Evolutionary conservation across 2,329 filamentous ascomycete genomes (phyloP).

Genomic region (Phialophora chinensis): DNA sequence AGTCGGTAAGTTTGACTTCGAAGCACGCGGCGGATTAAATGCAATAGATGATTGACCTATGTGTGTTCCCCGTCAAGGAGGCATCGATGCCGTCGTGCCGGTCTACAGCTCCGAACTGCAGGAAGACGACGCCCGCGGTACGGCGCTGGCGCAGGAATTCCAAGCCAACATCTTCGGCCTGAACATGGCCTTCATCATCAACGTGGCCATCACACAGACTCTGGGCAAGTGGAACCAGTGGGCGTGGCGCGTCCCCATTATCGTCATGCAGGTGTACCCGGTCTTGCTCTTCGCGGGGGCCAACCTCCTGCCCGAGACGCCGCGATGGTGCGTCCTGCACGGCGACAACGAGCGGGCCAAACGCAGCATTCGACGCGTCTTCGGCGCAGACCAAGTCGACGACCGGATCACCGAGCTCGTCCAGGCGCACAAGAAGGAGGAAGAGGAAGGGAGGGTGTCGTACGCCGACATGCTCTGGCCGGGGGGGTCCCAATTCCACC

Average conservation of each 20-base stretch:
- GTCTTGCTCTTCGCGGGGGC: slow-evolving; percentile 60
- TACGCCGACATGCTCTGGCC: slow-evolving; percentile 66
- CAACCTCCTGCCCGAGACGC: slow-evolving; percentile 61
- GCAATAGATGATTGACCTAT: background rate
- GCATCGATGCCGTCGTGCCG: slow-evolving; percentile 66
- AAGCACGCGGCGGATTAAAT: too few relatives aligned
- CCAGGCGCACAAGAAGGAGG: slow-evolving; percentile 58
- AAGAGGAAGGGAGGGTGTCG: slow-evolving; percentile 51
- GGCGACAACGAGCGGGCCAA: slow-evolving; percentile 58
- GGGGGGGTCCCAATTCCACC: slow-evolving; percentile 62
- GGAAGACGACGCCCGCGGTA: slow-evolving; percentile 62
- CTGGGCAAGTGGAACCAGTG: slow-evolving; percentile 64
- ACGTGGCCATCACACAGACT: slow-evolving; percentile 59
- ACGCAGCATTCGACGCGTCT: slow-evolving; percentile 55
- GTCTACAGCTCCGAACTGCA: slow-evolving; percentile 65
- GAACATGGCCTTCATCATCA: slow-evolving; percentile 66
- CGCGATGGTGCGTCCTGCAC: slow-evolving; percentile 63
- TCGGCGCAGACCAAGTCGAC: slow-evolving; percentile 57
- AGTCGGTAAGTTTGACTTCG: slow-evolving; percentile 33
- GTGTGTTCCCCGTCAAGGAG: slow-evolving; percentile 47
- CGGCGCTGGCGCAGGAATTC: slow-evolving; percentile 67
- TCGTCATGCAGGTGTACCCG: slow-evolving; percentile 66
- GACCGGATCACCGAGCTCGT: slow-evolving; percentile 58
- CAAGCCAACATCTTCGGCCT: slow-evolving; percentile 69
- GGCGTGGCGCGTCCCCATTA: slow-evolving; percentile 67